Base-by-base conservation (phyloP, 768 basidiomycete genomes). In the Termitomyces sp. region DNA sequence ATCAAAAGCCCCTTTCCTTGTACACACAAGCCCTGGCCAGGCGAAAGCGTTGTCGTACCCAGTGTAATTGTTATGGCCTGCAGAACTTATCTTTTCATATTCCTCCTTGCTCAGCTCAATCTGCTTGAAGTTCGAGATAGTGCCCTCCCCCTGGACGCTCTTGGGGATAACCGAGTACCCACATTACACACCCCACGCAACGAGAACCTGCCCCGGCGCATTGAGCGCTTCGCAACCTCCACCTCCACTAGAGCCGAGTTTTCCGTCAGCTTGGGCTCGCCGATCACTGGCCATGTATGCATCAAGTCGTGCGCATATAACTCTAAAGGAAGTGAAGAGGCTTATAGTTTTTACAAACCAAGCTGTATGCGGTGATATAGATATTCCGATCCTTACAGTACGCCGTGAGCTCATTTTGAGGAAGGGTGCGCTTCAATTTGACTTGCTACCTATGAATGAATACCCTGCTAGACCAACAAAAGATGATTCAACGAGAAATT, bases 81-180 rank as follows among this genome's bases (percentile, higher is more conserved):
- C 72, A 12, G 75, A 74, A 13, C 72, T 74, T 63, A 92, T 75
- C 67, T 75, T 80, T 62, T 90, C 81, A 65, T 85, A 90, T 68
- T 92, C 89, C 57, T 85, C 87, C 65, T 84, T 68, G 69, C 78
- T 80, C 57, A 93, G 76, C 67, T 81, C 78, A 55, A 92, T 79
- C 69, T 92, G 87, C 75, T 89, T 71, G 78, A 92, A 91, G 78
- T 94, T 93, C 62, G 86, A 87, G 57, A 79, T 70, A 75, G 92
- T 88, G 45, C 89, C 88, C 4, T 78, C 84, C 68, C 88, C 79
- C 60, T 87, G 79, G 35, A 92, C 90, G 58, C 85, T 87, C 81
- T 95, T 94, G 18, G 93, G 93, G 67, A 94, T 91, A 63, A 94
- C 89, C 11, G 86, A 87, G 73, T 86, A 88, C 13, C 92, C 92